Evolutionary conservation across 352 stramenopile genomes (phyloP).

Genomic region (Phytopythium litorale): DNA sequence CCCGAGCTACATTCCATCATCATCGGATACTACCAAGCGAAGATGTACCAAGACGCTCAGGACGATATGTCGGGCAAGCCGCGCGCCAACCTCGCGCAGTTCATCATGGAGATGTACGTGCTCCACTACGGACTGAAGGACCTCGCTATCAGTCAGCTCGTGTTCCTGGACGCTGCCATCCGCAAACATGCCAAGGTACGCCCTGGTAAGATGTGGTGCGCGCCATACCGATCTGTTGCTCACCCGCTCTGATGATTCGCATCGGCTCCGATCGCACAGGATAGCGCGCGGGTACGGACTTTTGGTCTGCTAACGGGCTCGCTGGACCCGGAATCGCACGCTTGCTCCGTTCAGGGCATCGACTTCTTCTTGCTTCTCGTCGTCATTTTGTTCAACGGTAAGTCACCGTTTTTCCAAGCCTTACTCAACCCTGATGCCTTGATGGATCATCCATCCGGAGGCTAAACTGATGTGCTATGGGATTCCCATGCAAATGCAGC

Average conservation of each 20-base stretch:
- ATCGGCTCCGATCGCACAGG: slow-evolving; percentile 13
- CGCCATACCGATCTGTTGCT: background rate
- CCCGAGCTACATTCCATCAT: slow-evolving; percentile 75
- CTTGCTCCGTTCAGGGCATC: slow-evolving; percentile 66
- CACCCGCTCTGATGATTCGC: background rate
- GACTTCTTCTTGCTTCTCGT: slow-evolving; percentile 79
- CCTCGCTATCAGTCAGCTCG: slow-evolving; percentile 71
- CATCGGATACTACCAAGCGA: slow-evolving; percentile 73
- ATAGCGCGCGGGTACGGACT: slow-evolving; percentile 61
- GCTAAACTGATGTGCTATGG: background rate
- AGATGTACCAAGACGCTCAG: slow-evolving; percentile 77
- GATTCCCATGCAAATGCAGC: slow-evolving; percentile 28
- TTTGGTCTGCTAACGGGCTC: slow-evolving; percentile 71
- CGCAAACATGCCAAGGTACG: slow-evolving; percentile 52
- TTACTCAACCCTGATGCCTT: too few relatives aligned
- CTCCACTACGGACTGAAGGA: slow-evolving; percentile 79
- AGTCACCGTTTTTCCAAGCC: background rate
- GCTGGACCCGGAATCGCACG: slow-evolving; percentile 70
- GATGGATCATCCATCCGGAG: too few relatives aligned
- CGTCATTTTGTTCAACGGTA: slow-evolving; percentile 77
- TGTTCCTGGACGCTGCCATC: slow-evolving; percentile 74
- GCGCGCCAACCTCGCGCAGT: slow-evolving; percentile 59
- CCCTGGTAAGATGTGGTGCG: background rate
- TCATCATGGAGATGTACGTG: slow-evolving; percentile 84
- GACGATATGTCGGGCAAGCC: slow-evolving; percentile 57